A percentile compares a stretch with the other conserved stretches of the same genome.
phyloP scores from a whole-genome alignment of 345 rosid genomes.

The Gossypium rotundifolium region DNA sequence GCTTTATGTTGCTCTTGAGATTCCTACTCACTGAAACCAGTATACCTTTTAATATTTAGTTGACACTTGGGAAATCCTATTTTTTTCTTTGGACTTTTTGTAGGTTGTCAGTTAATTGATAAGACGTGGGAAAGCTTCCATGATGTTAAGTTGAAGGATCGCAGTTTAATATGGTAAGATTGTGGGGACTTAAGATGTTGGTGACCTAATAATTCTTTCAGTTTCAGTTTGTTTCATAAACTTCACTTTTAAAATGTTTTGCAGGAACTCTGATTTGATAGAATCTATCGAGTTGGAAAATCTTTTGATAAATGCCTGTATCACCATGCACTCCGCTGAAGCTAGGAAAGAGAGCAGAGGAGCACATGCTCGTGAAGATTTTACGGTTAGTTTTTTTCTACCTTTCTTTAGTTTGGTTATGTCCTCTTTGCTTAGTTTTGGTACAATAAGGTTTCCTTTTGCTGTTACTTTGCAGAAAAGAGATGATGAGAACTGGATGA shows the following conservation, averaged over 20 bases:
- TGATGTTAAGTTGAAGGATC: constrained; percentile 75
- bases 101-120: constrained; percentile 89
- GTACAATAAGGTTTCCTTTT: not conserved
- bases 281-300: constrained; percentile 96
- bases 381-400: constrained; percentile 47
- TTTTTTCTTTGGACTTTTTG: not conserved
- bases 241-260: constrained; percentile 15
- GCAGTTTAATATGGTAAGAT: constrained; percentile 83
- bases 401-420: constrained; percentile 3
- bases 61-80: not conserved
- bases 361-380: constrained; percentile 99
- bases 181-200: constrained; percentile 3
- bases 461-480: constrained; percentile 64
- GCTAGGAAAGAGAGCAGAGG: constrained; percentile 99
- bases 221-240: constrained; percentile 1
- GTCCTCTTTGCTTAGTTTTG: not conserved
- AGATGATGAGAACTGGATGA: constrained; percentile 96
- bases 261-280: constrained; percentile 94
- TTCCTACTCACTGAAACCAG: not conserved
- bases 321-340: constrained; percentile 99
- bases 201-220: constrained; percentile 10
- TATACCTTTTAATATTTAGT: not conserved
- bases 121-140: constrained; percentile 84
- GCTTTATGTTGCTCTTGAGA: not conserved
- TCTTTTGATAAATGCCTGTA: constrained; percentile 88